Percentiles rank a stretch among this genome's conserved stretches.
Evolutionary conservation across 352 stramenopile genomes (phyloP).

Genomic region (Globisporangium echinulatum): DNA sequence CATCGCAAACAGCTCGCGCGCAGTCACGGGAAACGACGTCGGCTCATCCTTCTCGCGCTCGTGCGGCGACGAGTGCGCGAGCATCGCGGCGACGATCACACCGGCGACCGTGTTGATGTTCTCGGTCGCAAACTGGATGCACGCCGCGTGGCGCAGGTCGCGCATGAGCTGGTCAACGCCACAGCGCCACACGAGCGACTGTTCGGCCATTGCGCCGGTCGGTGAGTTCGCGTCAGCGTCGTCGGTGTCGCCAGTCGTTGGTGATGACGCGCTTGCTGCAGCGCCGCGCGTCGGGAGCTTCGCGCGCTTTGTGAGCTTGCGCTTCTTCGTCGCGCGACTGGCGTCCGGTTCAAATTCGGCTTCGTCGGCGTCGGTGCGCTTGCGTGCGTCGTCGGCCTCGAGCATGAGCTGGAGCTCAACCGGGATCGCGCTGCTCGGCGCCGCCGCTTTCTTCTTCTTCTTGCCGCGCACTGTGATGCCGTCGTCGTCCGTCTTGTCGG

Average conservation of each 20-base stretch:
- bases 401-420: slow-evolving; percentile 86
- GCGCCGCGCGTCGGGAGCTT: slow-evolving; percentile 62
- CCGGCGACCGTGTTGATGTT: slow-evolving; percentile 82
- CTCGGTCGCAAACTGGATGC: slow-evolving; percentile 74
- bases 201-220: slow-evolving; percentile 39
- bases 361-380: slow-evolving; percentile 47
- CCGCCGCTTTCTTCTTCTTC: slow-evolving; percentile 41
- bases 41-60: slow-evolving; percentile 79
- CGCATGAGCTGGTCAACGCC: slow-evolving; percentile 76
- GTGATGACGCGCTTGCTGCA: not conserved
- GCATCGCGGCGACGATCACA: slow-evolving; percentile 74
- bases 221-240: slow-evolving; percentile 21
- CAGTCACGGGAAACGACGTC: slow-evolving; percentile 70
- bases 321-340: slow-evolving; percentile 39
- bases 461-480: slow-evolving; percentile 73
- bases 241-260: slow-evolving; percentile 16
- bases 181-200: slow-evolving; percentile 75
- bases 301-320: slow-evolving; percentile 65
- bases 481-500: slow-evolving; percentile 29
- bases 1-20: slow-evolving; percentile 70
- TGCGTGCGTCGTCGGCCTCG: slow-evolving; percentile 55
- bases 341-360: slow-evolving; percentile 46
- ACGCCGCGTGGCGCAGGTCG: slow-evolving; percentile 72
- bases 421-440: slow-evolving; percentile 41
- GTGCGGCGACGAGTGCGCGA: slow-evolving; percentile 70